A percentile compares a stretch with the other conserved stretches of the same genome.
Evolutionary conservation across 2,329 filamentous ascomycete species (phyloP).

Genomic region (Cladophialophora chaetospira): DNA sequence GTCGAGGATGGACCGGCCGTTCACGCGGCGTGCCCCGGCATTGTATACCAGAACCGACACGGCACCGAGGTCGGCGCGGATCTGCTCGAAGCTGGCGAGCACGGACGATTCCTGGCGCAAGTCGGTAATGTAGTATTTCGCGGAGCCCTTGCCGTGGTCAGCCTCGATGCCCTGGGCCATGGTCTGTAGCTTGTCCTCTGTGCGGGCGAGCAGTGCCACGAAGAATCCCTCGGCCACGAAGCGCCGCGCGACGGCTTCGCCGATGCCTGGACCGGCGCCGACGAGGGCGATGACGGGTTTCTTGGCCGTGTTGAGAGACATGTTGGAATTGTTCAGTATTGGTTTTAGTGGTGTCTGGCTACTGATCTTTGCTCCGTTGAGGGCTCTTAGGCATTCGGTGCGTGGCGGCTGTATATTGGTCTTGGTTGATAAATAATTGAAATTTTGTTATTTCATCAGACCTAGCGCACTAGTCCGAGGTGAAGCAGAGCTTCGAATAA

Average conservation of each 20-base stretch:
- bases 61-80: constrained; percentile 24
- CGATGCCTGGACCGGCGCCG: constrained; percentile 29
- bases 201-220: constrained; percentile 27
- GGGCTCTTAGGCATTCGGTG: no score
- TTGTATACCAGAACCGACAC: constrained; percentile 29
- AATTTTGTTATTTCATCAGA: no score
- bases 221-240: constrained; percentile 27
- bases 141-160: constrained; percentile 21
- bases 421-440: no score
- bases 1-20: constrained; percentile 27
- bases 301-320: constrained; percentile 23
- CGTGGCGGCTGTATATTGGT: no score
- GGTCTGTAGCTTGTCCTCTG: constrained; percentile 27
- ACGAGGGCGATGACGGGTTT: constrained; percentile 30
- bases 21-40: constrained; percentile 27
- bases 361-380: no score
- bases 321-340: no score
- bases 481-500: no score
- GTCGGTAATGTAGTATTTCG: constrained; percentile 29
- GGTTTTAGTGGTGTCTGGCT: no score
- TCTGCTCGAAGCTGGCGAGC: constrained; percentile 18
- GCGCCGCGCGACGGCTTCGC: constrained; percentile 28
- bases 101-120: constrained; percentile 22
- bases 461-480: no score
- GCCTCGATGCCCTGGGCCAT: constrained; percentile 24